Conservation (phyloP, 2,329 filamentous ascomycete species). For the Pseudocercospora crystallina region DNA sequence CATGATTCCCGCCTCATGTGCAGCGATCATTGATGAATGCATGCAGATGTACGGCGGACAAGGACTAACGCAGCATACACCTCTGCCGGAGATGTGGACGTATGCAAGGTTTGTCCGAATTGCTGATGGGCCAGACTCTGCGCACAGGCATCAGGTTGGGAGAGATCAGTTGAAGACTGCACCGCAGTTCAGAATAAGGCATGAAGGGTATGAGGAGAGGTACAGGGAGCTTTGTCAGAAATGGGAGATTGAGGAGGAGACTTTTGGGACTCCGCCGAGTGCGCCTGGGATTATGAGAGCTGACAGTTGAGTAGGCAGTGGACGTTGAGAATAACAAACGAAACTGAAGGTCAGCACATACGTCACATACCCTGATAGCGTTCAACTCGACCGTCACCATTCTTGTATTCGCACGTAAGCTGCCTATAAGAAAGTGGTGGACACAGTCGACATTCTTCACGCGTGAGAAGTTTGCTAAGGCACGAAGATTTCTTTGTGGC, state of each 20-base stretch:
- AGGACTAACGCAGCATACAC: slow-evolving; percentile 89
- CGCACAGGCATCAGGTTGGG: slow-evolving; percentile 79
- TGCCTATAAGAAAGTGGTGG: too few species aligned
- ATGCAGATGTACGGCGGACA: slow-evolving; percentile 88
- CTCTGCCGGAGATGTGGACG: slow-evolving; percentile 62
- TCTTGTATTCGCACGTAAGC: too few species aligned
- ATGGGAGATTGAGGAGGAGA: slow-evolving; percentile 63
- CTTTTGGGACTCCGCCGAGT: slow-evolving; percentile 51
- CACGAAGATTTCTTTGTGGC: too few species aligned
- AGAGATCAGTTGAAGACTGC: slow-evolving; percentile 74
- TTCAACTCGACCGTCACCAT: too few species aligned
- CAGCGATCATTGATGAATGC: slow-evolving; percentile 88
- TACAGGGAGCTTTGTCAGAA: slow-evolving; percentile 41
- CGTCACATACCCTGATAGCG: too few species aligned
- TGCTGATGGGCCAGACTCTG: slow-evolving; percentile 86
- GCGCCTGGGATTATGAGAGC: slow-evolving; percentile 20
- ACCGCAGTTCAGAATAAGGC: slow-evolving; percentile 54
- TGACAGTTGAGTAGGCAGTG: slow-evolving; percentile 1
- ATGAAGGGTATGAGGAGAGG: slow-evolving; percentile 61
- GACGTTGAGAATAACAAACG: too few species aligned
- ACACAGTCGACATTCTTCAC: too few species aligned
- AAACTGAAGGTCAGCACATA: too few species aligned
- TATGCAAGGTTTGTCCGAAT: slow-evolving; percentile 32
- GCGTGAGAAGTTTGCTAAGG: too few species aligned
- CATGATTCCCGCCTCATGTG: slow-evolving; percentile 73